Percentiles rank a stretch among this genome's conserved stretches.
phyloP scores from a whole-genome alignment of 768 basidiomycete species.

The Terana coerulea region DNA sequence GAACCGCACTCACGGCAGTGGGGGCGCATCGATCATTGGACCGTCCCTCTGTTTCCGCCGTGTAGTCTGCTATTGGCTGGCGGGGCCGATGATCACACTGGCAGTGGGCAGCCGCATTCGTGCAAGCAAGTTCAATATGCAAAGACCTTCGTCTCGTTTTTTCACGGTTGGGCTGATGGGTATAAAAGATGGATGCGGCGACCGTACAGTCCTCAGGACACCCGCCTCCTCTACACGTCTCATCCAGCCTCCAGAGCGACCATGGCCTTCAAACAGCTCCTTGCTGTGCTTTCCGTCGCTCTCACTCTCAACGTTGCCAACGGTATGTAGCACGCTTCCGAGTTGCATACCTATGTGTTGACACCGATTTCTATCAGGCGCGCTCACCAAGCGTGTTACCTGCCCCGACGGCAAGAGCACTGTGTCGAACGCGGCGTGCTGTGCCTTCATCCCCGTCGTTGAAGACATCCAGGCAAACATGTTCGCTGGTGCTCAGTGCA shows the following conservation, averaged over 20 bases:
- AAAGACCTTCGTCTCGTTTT: background rate
- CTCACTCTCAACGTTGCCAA: constrained; percentile 1
- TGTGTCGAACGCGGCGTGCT: constrained; percentile 27
- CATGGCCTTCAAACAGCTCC: constrained; percentile 10
- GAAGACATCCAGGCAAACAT: constrained; percentile 26
- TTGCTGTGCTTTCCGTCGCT: constrained; percentile 2
- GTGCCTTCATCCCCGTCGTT: constrained; percentile 24
- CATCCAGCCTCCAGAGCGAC: background rate
- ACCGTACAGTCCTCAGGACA: background rate
- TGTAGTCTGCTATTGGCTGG: too few relatives aligned
- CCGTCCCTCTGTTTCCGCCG: too few relatives aligned
- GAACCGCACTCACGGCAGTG: too few relatives aligned
- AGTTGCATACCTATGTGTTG: background rate
- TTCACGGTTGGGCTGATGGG: too few relatives aligned
- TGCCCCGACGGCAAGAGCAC: constrained; percentile 31
- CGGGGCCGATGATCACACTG: too few relatives aligned
- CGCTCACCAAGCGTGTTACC: constrained; percentile 17
- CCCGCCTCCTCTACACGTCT: background rate
- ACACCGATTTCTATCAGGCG: too few relatives aligned
- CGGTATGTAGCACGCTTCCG: background rate
- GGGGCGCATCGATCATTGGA: too few relatives aligned
- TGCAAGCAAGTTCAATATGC: background rate
- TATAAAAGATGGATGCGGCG: background rate
- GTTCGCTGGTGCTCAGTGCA: constrained; percentile 26
- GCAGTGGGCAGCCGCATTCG: too few relatives aligned